phyloP scores from a whole-genome alignment of 2,329 filamentous ascomycete genomes.

The Trichoderma pleuroti region DNA sequence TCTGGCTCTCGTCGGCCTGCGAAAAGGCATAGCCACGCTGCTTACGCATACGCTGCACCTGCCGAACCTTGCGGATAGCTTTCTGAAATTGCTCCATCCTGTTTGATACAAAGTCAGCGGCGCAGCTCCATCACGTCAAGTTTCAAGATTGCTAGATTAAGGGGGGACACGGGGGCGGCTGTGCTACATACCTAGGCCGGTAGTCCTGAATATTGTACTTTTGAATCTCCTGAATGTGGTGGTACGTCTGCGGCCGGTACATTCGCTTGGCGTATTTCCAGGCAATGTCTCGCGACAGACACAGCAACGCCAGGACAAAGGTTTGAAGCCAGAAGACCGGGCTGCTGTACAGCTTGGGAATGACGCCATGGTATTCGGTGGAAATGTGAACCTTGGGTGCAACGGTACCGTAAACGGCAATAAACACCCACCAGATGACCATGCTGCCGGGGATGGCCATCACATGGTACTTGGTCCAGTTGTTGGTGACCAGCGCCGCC shows the following conservation, averaged over 20 bases:
- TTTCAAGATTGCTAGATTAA: background rate
- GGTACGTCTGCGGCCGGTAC: slow-evolving; percentile 93
- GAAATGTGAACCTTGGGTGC: slow-evolving; percentile 81
- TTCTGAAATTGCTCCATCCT: slow-evolving; percentile 99
- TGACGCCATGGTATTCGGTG: slow-evolving; percentile 77
- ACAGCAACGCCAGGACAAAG: slow-evolving; percentile 74
- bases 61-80: slow-evolving; percentile 94
- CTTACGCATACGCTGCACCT: slow-evolving; percentile 98
- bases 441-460: slow-evolving; percentile 93
- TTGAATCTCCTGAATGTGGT: slow-evolving; percentile 98
- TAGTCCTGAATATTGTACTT: slow-evolving; percentile 99
- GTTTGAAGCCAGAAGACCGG: slow-evolving; percentile 90
- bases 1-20: slow-evolving; percentile 94
- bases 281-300: slow-evolving; percentile 80
- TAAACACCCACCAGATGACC: slow-evolving; percentile 84
- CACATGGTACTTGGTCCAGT: slow-evolving; percentile 98
- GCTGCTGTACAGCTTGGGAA: slow-evolving; percentile 74
- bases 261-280: slow-evolving; percentile 99
- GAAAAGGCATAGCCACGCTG: slow-evolving; percentile 98
- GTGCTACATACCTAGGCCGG: slow-evolving; percentile 69
- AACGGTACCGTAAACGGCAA: slow-evolving; percentile 81
- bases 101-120: slow-evolving; percentile 19
- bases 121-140: background rate
- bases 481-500: slow-evolving; percentile 89
- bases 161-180: background rate